Conservation (phyloP, 495 filamentous ascomycete species). For the Daldinia vernicosa region DNA sequence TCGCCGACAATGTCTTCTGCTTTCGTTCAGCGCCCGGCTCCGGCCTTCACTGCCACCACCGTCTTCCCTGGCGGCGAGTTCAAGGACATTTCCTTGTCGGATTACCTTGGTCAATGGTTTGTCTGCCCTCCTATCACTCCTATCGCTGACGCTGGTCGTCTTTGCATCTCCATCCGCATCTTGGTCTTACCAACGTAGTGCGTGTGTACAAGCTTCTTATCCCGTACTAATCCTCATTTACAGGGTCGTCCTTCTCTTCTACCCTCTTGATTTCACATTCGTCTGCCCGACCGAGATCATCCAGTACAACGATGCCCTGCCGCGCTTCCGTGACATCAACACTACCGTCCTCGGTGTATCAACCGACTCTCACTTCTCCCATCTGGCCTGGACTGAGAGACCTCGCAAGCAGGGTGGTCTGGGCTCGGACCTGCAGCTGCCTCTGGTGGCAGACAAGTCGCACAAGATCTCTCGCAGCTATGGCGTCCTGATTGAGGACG, state of each 20-base stretch:
- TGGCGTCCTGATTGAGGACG: slow-evolving; percentile 66
- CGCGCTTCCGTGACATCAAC: slow-evolving; percentile 46
- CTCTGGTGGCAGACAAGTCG: slow-evolving; percentile 65
- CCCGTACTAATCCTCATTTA: slow-evolving; percentile 6
- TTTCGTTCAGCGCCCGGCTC: slow-evolving; percentile 63
- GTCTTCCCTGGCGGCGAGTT: slow-evolving; percentile 57
- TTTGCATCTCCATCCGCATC: background rate
- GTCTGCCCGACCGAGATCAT: slow-evolving; percentile 64
- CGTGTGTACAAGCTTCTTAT: background rate
- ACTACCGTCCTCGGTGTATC: slow-evolving; percentile 44
- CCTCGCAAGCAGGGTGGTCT: slow-evolving; percentile 63
- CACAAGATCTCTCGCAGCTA: slow-evolving; percentile 64
- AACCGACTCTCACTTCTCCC: slow-evolving; percentile 60
- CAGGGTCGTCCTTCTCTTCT: slow-evolving; percentile 48
- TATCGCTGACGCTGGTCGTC: background rate
- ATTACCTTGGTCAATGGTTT: slow-evolving; percentile 47
- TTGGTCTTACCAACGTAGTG: background rate
- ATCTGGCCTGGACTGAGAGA: slow-evolving; percentile 63
- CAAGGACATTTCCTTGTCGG: slow-evolving; percentile 53
- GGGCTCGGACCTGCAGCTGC: slow-evolving; percentile 60
- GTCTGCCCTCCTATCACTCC: slow-evolving; percentile 2
- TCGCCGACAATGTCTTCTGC: slow-evolving; percentile 46
- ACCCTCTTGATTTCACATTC: slow-evolving; percentile 53
- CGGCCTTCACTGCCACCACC: slow-evolving; percentile 58
- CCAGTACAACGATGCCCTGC: slow-evolving; percentile 54